phyloP scores from a whole-genome alignment of 1,284 basidiomycete species.

The Microbotryum scabiosae region DNA sequence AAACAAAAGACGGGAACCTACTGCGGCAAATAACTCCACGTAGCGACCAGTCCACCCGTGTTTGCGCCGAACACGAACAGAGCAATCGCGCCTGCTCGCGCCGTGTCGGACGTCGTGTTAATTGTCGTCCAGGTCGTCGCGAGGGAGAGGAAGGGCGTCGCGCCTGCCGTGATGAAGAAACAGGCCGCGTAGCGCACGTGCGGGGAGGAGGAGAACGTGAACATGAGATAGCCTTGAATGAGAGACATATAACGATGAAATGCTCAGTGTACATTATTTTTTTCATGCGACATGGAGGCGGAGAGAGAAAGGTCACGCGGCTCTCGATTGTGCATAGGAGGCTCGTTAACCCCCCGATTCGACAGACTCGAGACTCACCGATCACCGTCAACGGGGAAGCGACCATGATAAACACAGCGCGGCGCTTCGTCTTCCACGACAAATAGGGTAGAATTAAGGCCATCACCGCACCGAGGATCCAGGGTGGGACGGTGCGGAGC shows the following conservation, averaged over 20 bases:
- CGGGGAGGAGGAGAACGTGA: conserved; percentile 26
- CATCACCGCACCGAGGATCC: conserved; percentile 34
- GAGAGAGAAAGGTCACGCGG: no score
- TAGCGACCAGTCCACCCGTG: conserved; percentile 35
- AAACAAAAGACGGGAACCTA: background rate
- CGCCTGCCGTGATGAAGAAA: conserved; percentile 37
- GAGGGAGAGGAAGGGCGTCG: conserved; percentile 36
- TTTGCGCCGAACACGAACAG: conserved; percentile 36
- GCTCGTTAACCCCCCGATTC: no score
- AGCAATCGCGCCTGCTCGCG: conserved; percentile 34
- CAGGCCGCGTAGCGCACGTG: conserved; percentile 32
- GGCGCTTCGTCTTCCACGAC: conserved; percentile 36
- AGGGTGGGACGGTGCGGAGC: conserved; percentile 39
- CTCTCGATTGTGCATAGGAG: no score
- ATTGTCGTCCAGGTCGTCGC: conserved; percentile 25
- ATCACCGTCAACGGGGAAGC: conserved; percentile 35
- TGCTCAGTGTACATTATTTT: no score
- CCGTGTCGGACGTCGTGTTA: conserved; percentile 37
- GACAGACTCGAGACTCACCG: background rate
- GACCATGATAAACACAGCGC: conserved; percentile 34
- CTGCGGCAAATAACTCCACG: conserved; percentile 34
- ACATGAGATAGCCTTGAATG: conserved; percentile 34
- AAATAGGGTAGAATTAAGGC: conserved; percentile 19
- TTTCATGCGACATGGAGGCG: no score
- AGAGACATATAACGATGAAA: no score